These are phyloP conservation scores for Camillea tinctor DNA, from an alignment of 2,329 filamentous ascomycete genomes.

Conservation along the genomic window DNA sequence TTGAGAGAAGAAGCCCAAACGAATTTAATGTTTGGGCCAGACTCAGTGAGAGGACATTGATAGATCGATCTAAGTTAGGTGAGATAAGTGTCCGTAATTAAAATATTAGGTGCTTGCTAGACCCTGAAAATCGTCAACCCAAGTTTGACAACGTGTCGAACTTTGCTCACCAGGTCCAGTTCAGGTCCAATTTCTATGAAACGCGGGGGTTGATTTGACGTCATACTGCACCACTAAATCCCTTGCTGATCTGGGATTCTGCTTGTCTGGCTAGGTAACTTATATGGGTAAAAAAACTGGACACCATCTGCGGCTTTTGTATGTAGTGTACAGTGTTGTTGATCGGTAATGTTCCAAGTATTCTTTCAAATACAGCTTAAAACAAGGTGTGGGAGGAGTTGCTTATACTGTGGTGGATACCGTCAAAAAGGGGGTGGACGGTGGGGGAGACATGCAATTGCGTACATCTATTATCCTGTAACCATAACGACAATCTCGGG, in stretches of 20 bases:
- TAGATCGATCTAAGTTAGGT: no score
- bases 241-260: slow-evolving; percentile 5
- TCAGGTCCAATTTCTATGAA: slow-evolving; percentile 22
- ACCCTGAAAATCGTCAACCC: slow-evolving; percentile 5
- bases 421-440: neutral
- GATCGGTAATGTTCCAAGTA: slow-evolving; percentile 3
- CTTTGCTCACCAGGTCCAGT: slow-evolving; percentile 11
- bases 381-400: neutral
- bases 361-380: neutral
- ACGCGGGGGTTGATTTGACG: slow-evolving; percentile 30
- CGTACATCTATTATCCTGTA: neutral
- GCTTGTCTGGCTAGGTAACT: neutral
- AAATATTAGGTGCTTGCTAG: slow-evolving; percentile 3
- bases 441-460: neutral
- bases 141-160: slow-evolving; percentile 15
- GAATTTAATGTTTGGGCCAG: neutral
- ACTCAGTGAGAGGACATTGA: no score
- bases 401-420: neutral
- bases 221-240: slow-evolving; percentile 26
- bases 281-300: slow-evolving; percentile 21
- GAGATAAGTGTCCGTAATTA: no score
- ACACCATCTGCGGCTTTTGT: slow-evolving; percentile 15
- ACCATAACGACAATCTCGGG: neutral
- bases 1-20: neutral
- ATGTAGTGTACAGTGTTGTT: slow-evolving; percentile 1